A percentile compares a stretch with the other conserved stretches of the same genome.
These are phyloP conservation scores for Drechslerella coelobrocha DNA, from an alignment of 2,329 filamentous ascomycete genomes.

Conservation along the genomic window DNA sequence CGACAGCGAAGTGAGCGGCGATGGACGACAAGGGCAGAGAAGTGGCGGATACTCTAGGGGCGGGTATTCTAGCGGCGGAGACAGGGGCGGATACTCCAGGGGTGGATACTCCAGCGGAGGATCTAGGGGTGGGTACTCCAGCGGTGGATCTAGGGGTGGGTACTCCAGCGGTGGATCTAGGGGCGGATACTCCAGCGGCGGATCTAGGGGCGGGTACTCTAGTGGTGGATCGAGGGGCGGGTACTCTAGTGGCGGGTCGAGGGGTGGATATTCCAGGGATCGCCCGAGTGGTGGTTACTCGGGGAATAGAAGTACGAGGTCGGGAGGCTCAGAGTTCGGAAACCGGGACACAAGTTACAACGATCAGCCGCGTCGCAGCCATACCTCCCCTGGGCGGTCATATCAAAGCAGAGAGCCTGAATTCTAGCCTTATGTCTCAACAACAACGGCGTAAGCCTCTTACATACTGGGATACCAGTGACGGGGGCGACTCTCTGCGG, in stretches of 20 bases:
- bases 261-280: constrained; percentile 6
- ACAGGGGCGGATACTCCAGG: neutral
- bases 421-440: no score
- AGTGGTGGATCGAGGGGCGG: constrained; percentile 18
- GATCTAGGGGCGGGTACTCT: constrained; percentile 10
- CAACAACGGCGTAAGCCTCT: no score
- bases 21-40: neutral
- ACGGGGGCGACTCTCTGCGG: no score
- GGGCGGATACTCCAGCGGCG: constrained; percentile 5
- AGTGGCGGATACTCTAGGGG: neutral
- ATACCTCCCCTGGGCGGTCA: no score
- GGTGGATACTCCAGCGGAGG: constrained; percentile 4
- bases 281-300: constrained; percentile 10
- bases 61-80: neutral
- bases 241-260: constrained; percentile 16
- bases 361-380: no score
- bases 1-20: neutral
- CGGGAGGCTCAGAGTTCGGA: neutral
- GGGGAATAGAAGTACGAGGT: constrained; percentile 7
- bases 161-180: neutral
- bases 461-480: no score
- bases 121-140: constrained; percentile 20
- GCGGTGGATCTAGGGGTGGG: constrained; percentile 15
- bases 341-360: neutral
- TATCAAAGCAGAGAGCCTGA: no score